These are phyloP conservation scores for Corallochytrium limacisporum DNA, from an alignment of 78 protist genomes.

Conservation along the genomic window DNA sequence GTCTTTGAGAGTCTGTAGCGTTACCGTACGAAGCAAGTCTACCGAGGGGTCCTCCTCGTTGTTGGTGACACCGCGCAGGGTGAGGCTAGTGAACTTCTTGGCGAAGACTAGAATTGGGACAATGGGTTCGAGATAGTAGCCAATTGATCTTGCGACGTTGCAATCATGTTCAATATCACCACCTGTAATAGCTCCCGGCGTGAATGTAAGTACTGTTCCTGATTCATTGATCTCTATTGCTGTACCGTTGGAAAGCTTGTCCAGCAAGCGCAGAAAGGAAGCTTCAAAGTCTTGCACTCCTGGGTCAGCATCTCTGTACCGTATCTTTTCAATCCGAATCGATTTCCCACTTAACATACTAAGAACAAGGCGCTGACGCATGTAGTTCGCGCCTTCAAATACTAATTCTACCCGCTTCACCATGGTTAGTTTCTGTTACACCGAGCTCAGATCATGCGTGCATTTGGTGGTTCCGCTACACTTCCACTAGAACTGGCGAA, in stretches of 20 bases:
- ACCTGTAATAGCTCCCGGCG: slow-evolving; percentile 1
- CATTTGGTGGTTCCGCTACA: too few species aligned
- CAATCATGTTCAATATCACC: slow-evolving; percentile 14
- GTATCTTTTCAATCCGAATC: not conserved
- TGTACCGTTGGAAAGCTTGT: slow-evolving; percentile 11
- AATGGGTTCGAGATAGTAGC: slow-evolving; percentile 71
- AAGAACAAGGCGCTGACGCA: slow-evolving; percentile 23
- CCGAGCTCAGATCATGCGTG: too few species aligned
- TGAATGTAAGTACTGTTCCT: not conserved
- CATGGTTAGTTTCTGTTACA: too few species aligned
- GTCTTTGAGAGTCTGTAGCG: slow-evolving; percentile 54
- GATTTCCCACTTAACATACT: slow-evolving; percentile 18
- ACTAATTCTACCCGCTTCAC: too few species aligned
- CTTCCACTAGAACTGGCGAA: too few species aligned
- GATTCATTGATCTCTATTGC: not conserved
- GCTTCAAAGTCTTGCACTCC: slow-evolving; percentile 19
- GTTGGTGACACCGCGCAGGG: slow-evolving; percentile 61
- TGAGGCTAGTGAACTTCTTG: slow-evolving; percentile 40
- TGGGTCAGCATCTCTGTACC: slow-evolving; percentile 7
- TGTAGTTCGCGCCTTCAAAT: slow-evolving; percentile 2
- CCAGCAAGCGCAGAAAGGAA: slow-evolving; percentile 1
- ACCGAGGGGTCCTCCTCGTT: slow-evolving; percentile 52
- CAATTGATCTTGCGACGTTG: slow-evolving; percentile 2
- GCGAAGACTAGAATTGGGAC: slow-evolving; percentile 70
- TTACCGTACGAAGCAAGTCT: slow-evolving; percentile 70